A percentile compares a stretch with the other conserved stretches of the same genome.
Evolutionary conservation across 106 monocot species (phyloP).

Genomic region (Acanthochlamys bracteata): DNA sequence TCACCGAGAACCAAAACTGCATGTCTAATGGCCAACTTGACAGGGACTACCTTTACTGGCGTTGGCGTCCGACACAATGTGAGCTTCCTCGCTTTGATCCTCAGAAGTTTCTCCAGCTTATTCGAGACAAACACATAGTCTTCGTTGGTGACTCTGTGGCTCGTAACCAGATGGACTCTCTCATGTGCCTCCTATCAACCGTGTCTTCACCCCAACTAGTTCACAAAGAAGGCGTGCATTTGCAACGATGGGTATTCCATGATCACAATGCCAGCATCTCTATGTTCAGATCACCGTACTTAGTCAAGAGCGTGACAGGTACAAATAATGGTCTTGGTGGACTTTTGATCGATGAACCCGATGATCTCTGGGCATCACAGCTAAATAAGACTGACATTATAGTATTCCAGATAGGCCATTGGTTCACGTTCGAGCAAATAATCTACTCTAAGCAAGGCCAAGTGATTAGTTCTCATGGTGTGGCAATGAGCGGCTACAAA

Average conservation of each 20-base stretch:
- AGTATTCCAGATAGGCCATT: conserved; percentile 67
- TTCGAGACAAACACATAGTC: conserved; percentile 12
- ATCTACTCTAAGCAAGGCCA: conserved; percentile 40
- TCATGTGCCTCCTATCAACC: conserved; percentile 15
- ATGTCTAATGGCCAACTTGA: conserved; percentile 61
- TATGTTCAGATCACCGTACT: no score
- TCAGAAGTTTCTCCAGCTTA: conserved; percentile 11
- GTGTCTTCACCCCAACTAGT: no score
- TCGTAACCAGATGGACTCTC: conserved; percentile 21
- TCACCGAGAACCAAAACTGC: conserved; percentile 65
- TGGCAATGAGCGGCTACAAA: conserved; percentile 37
- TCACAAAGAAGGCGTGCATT: no score
- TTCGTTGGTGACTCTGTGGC: conserved; percentile 30
- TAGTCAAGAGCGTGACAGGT: no score
- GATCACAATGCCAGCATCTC: no score
- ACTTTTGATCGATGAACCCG: conserved; percentile 45
- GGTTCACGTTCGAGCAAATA: conserved; percentile 85
- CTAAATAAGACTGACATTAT: conserved; percentile 33
- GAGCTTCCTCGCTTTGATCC: conserved; percentile 13
- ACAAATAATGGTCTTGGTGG: no score
- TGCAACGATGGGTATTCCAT: no score
- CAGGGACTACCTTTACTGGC: conserved; percentile 21
- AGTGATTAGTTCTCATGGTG: conserved; percentile 78
- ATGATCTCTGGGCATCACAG: conserved; percentile 59
- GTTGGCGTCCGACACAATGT: conserved; percentile 14